Base-by-base conservation (phyloP, 441 rosid species). In the Croton setiger region DNA sequence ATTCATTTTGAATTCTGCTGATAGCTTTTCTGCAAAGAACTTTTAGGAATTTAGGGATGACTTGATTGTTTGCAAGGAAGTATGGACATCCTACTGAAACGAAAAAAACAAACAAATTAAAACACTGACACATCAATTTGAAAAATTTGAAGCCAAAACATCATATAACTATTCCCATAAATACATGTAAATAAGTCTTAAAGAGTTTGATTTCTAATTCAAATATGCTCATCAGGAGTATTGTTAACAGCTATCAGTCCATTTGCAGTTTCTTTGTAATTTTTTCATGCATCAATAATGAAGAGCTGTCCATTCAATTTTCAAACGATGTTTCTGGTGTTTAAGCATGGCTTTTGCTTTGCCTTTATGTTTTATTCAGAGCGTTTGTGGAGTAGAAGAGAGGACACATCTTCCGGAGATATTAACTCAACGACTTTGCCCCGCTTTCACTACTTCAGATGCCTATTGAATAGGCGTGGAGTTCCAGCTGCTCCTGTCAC, bases 401-500 rank as follows among this genome's bases (percentile, higher is more conserved):
- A 86, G 72, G 75, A 77, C 12, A 84, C 74, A 53, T 85, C 95
- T 8, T 52, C 77, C 0, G 83, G 78, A 36, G 80, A 84, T 57
- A 72, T 86, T 48, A 84, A 78, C 36, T 33, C 63, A 71, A 85
- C 90, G 0, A 89, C 80, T 67, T 75, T 85, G 75, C 91, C 92
- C 0, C 87, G 96, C 14, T 64, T 88, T 9, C 97, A 85, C 53
- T 86, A 90, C 83, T 88, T 92, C 84, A 80, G 97, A 78, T 95
- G 99, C 86, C 83, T 95, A 41, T 60, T 92, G 83, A 88, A 86
- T 70, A 68, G 79, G 72, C 89, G 97, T 0, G 98, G 97, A 23
- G 82, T 92, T 73, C 87, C 76, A 64, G 99, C 98, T 5, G 95
- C 96, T 78, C 96, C 97, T 0, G 90, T 85, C 56, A 65, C 81